Conservation (phyloP, 139 green algal genomes). For the Coelastrella sp. region DNA sequence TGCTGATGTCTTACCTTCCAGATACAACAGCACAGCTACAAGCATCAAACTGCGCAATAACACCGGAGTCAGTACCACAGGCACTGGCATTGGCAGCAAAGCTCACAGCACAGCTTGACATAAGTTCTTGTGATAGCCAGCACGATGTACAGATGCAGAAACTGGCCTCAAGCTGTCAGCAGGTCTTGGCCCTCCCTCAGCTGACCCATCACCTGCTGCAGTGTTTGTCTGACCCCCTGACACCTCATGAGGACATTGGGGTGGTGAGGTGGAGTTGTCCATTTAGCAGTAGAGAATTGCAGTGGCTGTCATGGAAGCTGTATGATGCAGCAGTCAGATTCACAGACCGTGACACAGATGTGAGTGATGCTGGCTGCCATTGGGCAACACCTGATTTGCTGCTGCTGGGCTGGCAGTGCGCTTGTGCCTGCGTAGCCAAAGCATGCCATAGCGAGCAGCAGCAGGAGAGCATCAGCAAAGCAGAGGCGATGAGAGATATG, state of each 20-base stretch:
- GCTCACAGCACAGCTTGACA: neutral
- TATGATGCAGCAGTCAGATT: neutral
- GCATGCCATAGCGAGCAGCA: neutral
- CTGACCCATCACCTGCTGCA: neutral
- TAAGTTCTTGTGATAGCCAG: neutral
- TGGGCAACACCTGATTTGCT: neutral
- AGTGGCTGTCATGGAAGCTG: slow-evolving; percentile 21
- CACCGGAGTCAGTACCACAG: neutral
- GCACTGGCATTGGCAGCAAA: neutral
- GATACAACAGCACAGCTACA: neutral
- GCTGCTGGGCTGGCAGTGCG: slow-evolving; percentile 34
- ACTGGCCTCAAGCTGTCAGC: neutral
- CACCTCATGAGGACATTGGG: neutral
- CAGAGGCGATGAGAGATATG: neutral
- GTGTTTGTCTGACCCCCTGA: neutral
- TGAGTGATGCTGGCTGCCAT: no score
- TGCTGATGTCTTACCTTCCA: neutral
- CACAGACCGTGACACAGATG: neutral
- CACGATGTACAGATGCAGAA: neutral
- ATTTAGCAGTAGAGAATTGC: neutral
- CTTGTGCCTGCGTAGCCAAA: neutral
- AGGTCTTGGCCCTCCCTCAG: neutral
- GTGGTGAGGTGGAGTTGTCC: neutral
- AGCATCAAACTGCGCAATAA: neutral
- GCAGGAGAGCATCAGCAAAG: neutral